Percentiles rank a stretch among this genome's conserved stretches.
Conservation (phyloP, 352 stramenopile species). For the Globisporangium yorkense region DNA sequence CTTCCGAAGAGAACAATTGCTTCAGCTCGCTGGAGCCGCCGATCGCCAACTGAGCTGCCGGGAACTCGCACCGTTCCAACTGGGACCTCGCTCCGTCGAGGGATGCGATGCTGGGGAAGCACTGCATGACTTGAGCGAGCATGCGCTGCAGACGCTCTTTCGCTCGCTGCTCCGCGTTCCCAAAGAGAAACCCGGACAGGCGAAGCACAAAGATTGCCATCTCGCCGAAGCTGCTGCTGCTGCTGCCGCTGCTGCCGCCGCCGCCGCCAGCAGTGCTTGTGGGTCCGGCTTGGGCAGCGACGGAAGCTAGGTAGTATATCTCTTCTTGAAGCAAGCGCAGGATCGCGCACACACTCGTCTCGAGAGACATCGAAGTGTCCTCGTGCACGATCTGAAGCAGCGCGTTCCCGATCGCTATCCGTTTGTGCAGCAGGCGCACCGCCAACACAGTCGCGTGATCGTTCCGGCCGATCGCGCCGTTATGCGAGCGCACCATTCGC, state of each 20-base stretch:
- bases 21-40: background rate
- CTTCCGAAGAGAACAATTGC: slow-evolving; percentile 6
- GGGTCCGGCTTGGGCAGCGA: slow-evolving; percentile 1
- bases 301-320: slow-evolving; percentile 24
- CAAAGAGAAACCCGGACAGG: slow-evolving; percentile 22
- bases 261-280: background rate
- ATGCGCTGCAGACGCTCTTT: slow-evolving; percentile 26
- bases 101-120: slow-evolving; percentile 22
- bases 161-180: slow-evolving; percentile 16
- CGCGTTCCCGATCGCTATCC: slow-evolving; percentile 40
- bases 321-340: slow-evolving; percentile 48
- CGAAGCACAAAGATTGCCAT: slow-evolving; percentile 27
- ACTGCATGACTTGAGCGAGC: slow-evolving; percentile 21
- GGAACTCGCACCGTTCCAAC: slow-evolving; percentile 9
- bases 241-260: slow-evolving; percentile 12
- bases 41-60: background rate
- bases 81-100: slow-evolving; percentile 4
- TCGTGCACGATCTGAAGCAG: slow-evolving; percentile 22
- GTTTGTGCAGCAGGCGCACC: slow-evolving; percentile 47
- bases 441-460: slow-evolving; percentile 20
- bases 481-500: slow-evolving; percentile 29
- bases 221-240: slow-evolving; percentile 23
- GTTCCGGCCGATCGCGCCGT: slow-evolving; percentile 12
- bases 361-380: slow-evolving; percentile 16
- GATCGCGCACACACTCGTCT: slow-evolving; percentile 31